Base-by-base conservation (phyloP, 441 rosid genomes). In the Geranium incanum region DNA sequence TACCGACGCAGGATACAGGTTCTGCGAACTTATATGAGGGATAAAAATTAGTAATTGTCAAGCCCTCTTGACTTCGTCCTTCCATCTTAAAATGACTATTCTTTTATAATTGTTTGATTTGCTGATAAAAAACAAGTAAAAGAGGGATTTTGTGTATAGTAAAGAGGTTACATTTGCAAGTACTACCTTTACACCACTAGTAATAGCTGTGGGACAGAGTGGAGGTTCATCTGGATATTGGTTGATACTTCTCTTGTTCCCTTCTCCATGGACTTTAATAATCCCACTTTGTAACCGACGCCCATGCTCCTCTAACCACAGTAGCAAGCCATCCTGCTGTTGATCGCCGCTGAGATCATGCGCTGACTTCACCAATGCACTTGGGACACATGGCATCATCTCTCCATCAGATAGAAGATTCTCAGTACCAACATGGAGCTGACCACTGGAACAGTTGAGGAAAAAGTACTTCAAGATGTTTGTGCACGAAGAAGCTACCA, bases 271-370 rank as follows among this genome's bases (percentile, higher is more conserved):
- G 70, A 86, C 13, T 76, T 84, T 86, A 60, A 88, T 85, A 52
- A 65, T 76, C 36, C 95, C 93, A 68, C 65, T 72, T 72, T 84
- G 83, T 80, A 89, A 80, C 37, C 90, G 81, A 21, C 80, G 76
- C 2, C 68, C 82, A 73, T 91, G 97, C 74, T 91, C 93, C 82
- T 91, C 95, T 74, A 89, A 73, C 97, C 97, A 91, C 37, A 88
- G 89, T 74, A 91, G 69, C 87, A 88, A 76, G 7, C 80, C 97
- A 72, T 91, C 97, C 72, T 86, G 92, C 36, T 77, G 77, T 52
- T 82, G 79, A 57, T 87, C 81, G 0, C 75, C 67, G 9, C 71
- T 71, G 59, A 45, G 39, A 72, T 82, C 88, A 73, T 85, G 86
- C 70, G 76, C 85, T 15, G 88, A 82, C 5, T 70, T 75, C 70